Evolutionary conservation across 2,329 filamentous ascomycete genomes (phyloP).

Genomic region (Fusarium protoensiforme): DNA sequence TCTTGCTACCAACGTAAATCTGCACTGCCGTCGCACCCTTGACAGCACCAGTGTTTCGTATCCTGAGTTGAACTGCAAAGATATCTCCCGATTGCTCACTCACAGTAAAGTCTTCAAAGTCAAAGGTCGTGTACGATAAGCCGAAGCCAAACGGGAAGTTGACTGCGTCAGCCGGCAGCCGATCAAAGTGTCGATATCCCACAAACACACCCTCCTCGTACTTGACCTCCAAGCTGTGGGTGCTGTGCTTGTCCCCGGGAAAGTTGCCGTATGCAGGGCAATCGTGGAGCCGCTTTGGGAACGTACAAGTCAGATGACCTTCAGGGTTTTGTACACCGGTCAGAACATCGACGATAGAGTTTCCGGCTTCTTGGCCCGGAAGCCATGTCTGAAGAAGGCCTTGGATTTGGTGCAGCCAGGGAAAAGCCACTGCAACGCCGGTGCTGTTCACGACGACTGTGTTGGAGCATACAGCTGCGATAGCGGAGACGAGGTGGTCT

Average conservation of each 20-base stretch:
- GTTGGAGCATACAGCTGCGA: constrained; percentile 68
- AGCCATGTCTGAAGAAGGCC: constrained; percentile 75
- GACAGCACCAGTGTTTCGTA: neutral
- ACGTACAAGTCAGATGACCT: constrained; percentile 72
- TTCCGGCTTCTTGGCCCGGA: constrained; percentile 75
- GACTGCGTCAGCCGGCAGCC: constrained; percentile 61
- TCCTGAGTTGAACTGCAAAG: neutral
- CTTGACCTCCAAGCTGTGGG: constrained; percentile 64
- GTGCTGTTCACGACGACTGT: constrained; percentile 72
- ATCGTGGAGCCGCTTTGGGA: constrained; percentile 69
- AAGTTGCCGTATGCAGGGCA: constrained; percentile 75
- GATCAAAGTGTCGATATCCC: constrained; percentile 76
- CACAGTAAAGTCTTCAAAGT: constrained; percentile 57
- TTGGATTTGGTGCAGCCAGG: constrained; percentile 66
- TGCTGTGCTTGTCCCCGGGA: constrained; percentile 53
- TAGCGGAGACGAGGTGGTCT: constrained; percentile 67
- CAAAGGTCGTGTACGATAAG: constrained; percentile 52
- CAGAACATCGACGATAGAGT: constrained; percentile 74
- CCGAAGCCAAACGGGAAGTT: constrained; percentile 75
- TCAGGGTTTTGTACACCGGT: constrained; percentile 73
- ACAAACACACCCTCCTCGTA: constrained; percentile 79
- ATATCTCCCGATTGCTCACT: neutral
- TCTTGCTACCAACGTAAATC: neutral
- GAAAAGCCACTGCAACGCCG: constrained; percentile 70
- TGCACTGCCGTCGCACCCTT: neutral